Percentiles rank a stretch among this genome's conserved stretches.
Evolutionary conservation across 768 basidiomycete species (phyloP).

Genomic region (Boletales sp.): DNA sequence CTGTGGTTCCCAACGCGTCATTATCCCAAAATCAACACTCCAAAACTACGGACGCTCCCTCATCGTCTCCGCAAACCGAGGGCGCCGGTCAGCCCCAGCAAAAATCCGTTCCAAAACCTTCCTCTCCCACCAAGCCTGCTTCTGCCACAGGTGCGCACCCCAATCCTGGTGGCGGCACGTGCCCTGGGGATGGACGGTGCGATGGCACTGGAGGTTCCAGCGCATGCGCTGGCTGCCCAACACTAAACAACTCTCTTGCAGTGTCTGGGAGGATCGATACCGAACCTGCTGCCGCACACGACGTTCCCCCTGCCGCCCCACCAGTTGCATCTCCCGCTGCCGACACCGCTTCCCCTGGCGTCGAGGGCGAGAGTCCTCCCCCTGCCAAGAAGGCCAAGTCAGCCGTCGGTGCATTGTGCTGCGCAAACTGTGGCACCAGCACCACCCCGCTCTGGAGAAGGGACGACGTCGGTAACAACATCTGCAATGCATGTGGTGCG

Average conservation of each 20-base stretch:
- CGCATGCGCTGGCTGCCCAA: constrained; percentile 94
- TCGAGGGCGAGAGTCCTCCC: constrained; percentile 27
- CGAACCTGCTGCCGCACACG: constrained; percentile 29
- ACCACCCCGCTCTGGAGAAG: constrained; percentile 89
- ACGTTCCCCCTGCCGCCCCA: constrained; percentile 14
- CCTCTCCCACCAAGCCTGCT: constrained; percentile 26
- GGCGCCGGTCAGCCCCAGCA: constrained; percentile 21
- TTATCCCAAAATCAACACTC: constrained; percentile 30
- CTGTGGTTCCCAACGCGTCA: constrained; percentile 27
- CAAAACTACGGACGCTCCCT: constrained; percentile 27
- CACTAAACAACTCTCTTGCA: constrained; percentile 82
- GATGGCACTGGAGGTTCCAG: constrained; percentile 95
- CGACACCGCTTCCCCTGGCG: constrained; percentile 34
- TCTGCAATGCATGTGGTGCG: constrained; percentile 94
- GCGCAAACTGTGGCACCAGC: constrained; percentile 86
- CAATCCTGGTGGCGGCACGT: constrained; percentile 58
- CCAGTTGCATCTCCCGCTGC: constrained; percentile 27
- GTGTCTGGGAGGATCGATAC: constrained; percentile 41
- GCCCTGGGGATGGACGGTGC: constrained; percentile 96
- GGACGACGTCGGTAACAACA: constrained; percentile 88
- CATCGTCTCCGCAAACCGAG: constrained; percentile 27
- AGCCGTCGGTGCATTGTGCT: constrained; percentile 71
- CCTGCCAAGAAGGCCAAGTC: constrained; percentile 33
- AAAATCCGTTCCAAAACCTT: constrained; percentile 23
- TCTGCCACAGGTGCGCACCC: constrained; percentile 30